A percentile compares a stretch with the other conserved stretches of the same genome.
These are phyloP conservation scores for Rhizopus sp. DNA, from an alignment of 371 early-diverging fungal genomes.

Conservation along the genomic window DNA sequence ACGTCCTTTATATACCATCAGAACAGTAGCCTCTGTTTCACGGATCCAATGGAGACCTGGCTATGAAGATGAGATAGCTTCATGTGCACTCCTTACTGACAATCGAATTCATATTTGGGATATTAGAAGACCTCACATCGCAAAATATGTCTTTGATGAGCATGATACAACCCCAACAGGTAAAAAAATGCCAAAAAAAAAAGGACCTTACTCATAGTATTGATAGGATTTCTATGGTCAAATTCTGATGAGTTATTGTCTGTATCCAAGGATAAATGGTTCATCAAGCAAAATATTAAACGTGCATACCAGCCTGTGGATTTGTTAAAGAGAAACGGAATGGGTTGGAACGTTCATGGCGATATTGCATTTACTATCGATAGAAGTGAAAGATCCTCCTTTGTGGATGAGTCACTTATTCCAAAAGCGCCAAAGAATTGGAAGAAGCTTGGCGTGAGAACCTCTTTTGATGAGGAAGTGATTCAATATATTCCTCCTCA, in stretches of 20 bases:
- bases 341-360: slow-evolving; percentile 74
- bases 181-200: slow-evolving; percentile 19
- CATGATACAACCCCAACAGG: slow-evolving; percentile 78
- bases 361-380: slow-evolving; percentile 69
- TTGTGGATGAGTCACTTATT: slow-evolving; percentile 45
- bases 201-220: not conserved
- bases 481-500: slow-evolving; percentile 54
- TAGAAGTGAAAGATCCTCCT: slow-evolving; percentile 32
- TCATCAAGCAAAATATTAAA: slow-evolving; percentile 58
- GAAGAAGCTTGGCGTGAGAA: slow-evolving; percentile 22
- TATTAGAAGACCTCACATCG: slow-evolving; percentile 71
- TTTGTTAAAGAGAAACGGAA: slow-evolving; percentile 53
- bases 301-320: slow-evolving; percentile 51
- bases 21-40: slow-evolving; percentile 74
- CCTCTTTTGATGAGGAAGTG: slow-evolving; percentile 36
- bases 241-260: slow-evolving; percentile 68
- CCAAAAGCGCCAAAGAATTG: slow-evolving; percentile 30
- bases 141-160: slow-evolving; percentile 70
- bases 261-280: slow-evolving; percentile 78
- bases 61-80: slow-evolving; percentile 70
- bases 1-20: slow-evolving; percentile 64
- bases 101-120: slow-evolving; percentile 78
- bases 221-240: slow-evolving; percentile 68
- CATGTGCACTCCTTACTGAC: slow-evolving; percentile 70
- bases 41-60: slow-evolving; percentile 83